A percentile compares a stretch with the other conserved stretches of the same genome.
Conservation (phyloP, 768 basidiomycete genomes). For the Imleria badia region DNA sequence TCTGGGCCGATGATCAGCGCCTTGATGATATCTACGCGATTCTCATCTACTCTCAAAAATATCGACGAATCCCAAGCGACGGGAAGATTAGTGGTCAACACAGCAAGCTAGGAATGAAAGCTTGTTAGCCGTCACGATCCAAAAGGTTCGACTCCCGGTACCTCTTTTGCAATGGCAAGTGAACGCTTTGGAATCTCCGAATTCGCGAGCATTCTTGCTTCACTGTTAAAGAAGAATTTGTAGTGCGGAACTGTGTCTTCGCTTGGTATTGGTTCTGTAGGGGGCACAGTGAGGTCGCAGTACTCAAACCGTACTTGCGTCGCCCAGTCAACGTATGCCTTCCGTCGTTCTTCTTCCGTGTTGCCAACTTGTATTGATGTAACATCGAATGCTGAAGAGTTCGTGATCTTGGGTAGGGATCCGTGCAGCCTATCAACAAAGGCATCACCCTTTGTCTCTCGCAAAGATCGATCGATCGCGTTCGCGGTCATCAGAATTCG, state of each 20-base stretch:
- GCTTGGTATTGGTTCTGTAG: constrained; percentile 30
- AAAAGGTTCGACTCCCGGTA: constrained; percentile 26
- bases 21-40: constrained; percentile 88
- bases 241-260: constrained; percentile 66
- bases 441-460: constrained; percentile 84
- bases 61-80: constrained; percentile 94
- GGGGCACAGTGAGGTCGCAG: constrained; percentile 72
- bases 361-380: constrained; percentile 39
- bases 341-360: constrained; percentile 66
- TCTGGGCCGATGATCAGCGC: constrained; percentile 91
- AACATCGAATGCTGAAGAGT: constrained; percentile 47
- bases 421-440: constrained; percentile 80
- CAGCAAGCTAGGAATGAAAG: constrained; percentile 66
- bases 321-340: constrained; percentile 84
- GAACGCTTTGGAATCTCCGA: constrained; percentile 90
- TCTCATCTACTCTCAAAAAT: constrained; percentile 91
- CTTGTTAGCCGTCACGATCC: constrained; percentile 2
- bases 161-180: constrained; percentile 94
- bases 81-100: constrained; percentile 91
- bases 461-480: constrained; percentile 84
- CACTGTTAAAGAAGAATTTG: constrained; percentile 80
- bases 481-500: constrained; percentile 80
- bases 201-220: constrained; percentile 79
- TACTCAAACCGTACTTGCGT: constrained; percentile 83
- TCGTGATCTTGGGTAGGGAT: constrained; percentile 71